Base-by-base conservation (phyloP, 139 green algal species). In the Volvox reticuliferus region DNA sequence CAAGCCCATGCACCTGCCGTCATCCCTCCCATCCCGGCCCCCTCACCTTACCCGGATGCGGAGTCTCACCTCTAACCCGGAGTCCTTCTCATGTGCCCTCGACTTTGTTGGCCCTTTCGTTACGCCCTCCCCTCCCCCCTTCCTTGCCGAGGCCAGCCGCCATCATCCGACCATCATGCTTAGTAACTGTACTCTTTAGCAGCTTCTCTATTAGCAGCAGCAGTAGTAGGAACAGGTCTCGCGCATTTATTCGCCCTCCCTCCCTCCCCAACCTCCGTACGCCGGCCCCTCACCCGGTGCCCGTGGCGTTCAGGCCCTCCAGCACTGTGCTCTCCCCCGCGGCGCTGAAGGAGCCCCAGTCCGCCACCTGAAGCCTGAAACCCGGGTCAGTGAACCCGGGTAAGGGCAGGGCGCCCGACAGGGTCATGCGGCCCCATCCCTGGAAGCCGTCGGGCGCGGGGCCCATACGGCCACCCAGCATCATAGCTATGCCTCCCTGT, bases 371-470 rank as follows among this genome's bases (percentile, higher is more conserved):
- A 33, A 88, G 63, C 19, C 20, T 26, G 32, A 88, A 44, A 24
- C 36, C 37, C 19, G 78, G 37, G 78, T 84, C 78, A 17, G 82
- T 88, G 63, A 88, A 28, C 32, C 63, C 63, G 18, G 16, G 32
- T 35, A 88, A 65, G 21, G 82, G 82, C 63, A 88, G 63, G 21
- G 63, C 28, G 32, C 82, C 82, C n/a, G 82, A 16, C 32, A 88
- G 82, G 62, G 20, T 30, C 33, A 88, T 13, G 33, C 82, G 82
- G 63, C 82, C 82, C 82, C 82, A 88, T 61, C 82, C 82, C 62
- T 88, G 83, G 67, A 67, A 68, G 35, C 36, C 67, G 67, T 88
- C 83, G 67, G 83, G 83, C 0, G 83, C 1, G 0, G 83, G 65
- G 28, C 83, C 83, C 83, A 88, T 32, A 12, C 6, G 62, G 0